Evolutionary conservation across 75 land plant species (phyloP), one percentile per base, ranked within the genome.

Genomic region (Cryptomeria japonica): DNA sequence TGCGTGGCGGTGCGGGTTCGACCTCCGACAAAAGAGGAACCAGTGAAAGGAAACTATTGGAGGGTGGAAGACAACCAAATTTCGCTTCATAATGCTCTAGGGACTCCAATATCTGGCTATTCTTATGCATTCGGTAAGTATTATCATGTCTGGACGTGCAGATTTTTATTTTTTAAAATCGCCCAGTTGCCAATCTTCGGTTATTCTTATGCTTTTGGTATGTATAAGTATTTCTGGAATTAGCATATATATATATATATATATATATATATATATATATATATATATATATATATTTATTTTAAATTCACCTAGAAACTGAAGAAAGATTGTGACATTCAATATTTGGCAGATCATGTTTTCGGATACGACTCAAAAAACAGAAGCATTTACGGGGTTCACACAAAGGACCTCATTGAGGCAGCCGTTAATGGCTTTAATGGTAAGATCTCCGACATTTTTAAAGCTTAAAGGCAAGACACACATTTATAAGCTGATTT

Each of bases 401-500:
- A 95, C 61, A 90, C 91, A 19, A 95, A 92, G 92, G 96, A 93
- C 44, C 93, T 98, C 46, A 94, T 98, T 38, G 87, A 86, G 64
- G 98, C 99, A 78, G 99, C 99, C 0, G 90, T 97, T 41, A 84
- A 92, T 15, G 99, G 99, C 14, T 98, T 98, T 86, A 98, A 98
- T 75, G 99, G 99, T 98, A 90, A 16, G 70, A 38, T n/a, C 44
- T 49, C 37, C 53, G 15, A 42, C 31, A 42, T 12, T 70, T 28
- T 68, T 70, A 32, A 44, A 28, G 3, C n/a, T 58, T 86, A 38
- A 39, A 10, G 25, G 34, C 0, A 72, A 72, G 5, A 32, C 13
- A 2, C 0, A 1, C 37, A 68, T 55, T 86, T 31, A 34, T 12
- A 68, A 47, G 34, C 64, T 73, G 42, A 12, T 87, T 46, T 19